Base-by-base conservation (phyloP, 805 yeast species). In the Scheffersomyces coipomensis region DNA sequence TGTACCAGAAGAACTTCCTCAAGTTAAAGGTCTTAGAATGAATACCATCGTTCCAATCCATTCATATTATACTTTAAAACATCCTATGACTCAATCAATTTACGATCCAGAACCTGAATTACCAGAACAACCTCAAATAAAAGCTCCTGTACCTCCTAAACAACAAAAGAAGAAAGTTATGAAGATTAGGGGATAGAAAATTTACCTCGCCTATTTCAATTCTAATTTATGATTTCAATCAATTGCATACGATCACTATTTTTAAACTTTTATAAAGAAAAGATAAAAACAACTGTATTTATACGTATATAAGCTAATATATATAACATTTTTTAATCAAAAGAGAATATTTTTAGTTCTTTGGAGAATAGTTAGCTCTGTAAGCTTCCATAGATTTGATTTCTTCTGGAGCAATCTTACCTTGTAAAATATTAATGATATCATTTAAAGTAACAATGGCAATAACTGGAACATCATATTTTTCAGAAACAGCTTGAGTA, bases 11-110 rank as follows among this genome's bases (percentile, higher is more conserved):
- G 71, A 76, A 62, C 60, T 84, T 53, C 95, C 96, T 9, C 70
- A 65, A 40, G 96, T 95, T n/a, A 78, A 80, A 49, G 96, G 96
- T 10, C 85, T 86, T 72, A 79, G 74, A 52, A 85, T 90, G 87
- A 88, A 86, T 60, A 78, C 82, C 2, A 81, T 91, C 33, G 88
- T 90, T 11, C 99, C 99, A n/a, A 72, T 88, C 22, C 88, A 84
- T 53, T 83, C 95, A 38, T 80, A 84, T 15, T 80, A 84, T 33
- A 74, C 90, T 32, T 75, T 87, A 72, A 90, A 86, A 22, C 88
- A 86, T 52, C 97, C 97, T 37, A 81, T 82, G 73, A 81, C 89
- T 1, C 88, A 81, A 45, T 62, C 74, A 40, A 76, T 85, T 25
- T 85, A 85, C 52, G 82, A 79, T 25, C 63, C 70, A 19, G 71